Evolutionary conservation across 1,284 basidiomycete genomes (phyloP).

Genomic region (Marasmius fiardii): DNA sequence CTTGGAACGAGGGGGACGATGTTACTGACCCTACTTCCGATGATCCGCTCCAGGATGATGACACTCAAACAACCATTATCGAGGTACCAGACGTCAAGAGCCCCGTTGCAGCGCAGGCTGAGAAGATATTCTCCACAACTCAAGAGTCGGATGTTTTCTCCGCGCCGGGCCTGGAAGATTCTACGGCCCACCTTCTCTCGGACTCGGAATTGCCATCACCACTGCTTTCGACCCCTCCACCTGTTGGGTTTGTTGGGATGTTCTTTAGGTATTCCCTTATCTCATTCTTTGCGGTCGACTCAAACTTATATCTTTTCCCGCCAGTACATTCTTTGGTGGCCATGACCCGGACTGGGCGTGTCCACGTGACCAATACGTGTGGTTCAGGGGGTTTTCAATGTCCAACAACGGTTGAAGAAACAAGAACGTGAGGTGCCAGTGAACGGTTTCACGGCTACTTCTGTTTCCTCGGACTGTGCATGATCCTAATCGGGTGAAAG

Average conservation of each 20-base stretch:
- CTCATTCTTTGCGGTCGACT: background rate
- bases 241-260: conserved; percentile 58
- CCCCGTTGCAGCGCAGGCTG: no score
- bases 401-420: conserved; percentile 11
- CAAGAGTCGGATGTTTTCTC: no score
- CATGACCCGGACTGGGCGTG: conserved; percentile 62
- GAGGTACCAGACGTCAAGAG: no score
- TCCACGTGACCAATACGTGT: conserved; percentile 67
- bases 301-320: background rate
- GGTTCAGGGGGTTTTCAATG: conserved; percentile 68
- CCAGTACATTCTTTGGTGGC: conserved; percentile 78
- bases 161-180: no score
- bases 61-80: background rate
- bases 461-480: no score
- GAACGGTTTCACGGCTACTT: no score
- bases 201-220: background rate
- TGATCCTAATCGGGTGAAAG: no score
- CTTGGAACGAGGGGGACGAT: background rate
- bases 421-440: background rate
- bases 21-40: background rate
- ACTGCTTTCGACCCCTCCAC: conserved; percentile 7
- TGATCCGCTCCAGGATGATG: conserved; percentile 6
- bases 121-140: no score
- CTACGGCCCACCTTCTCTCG: no score
- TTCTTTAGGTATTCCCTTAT: conserved; percentile 63